Evolutionary conservation across 176 grass and related monocot species (phyloP), one percentile per base, ranked within the genome.

Genomic region (Echinochloa phyllopogon): DNA sequence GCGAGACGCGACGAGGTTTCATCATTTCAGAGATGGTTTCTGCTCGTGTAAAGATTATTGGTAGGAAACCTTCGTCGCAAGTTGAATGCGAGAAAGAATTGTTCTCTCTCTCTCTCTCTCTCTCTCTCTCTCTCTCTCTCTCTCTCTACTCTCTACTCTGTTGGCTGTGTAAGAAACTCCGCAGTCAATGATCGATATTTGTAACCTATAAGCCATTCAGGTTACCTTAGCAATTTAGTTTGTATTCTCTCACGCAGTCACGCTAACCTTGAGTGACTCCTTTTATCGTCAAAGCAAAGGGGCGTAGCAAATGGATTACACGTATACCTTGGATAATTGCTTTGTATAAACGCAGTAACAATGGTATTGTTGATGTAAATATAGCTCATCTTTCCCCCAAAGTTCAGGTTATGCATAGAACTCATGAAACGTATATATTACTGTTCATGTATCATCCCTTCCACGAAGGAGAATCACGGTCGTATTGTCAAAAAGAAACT

Each of bases 11-110:
- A 94, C 90, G 12, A 91, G 93, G 47, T 92, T 92, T 62, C 93
- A 92, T 72, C 93, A 92, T 83, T 94, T 94, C 76, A 94, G 87
- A 72, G 82, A 92, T 88, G 90, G 93, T 4, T 60, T 86, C 9
- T 94, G 93, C 62, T 92, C 93, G 0, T 94, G 93, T 84, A 94
- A 77, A 76, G 93, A 94, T 74, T 94, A 88, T 69, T 94, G 93
- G 93, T 94, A 94, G 84, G n/a, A 76, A 44, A 69, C 18, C 18
- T 8, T 21, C 55, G 9, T 52, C 37, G 9, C 27, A 44, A 73
- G 63, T 47, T 73, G 38, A 43, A 77, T 51, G 37, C 2, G 0
- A 9, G 7, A 27, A 72, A 72, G 45, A n/a, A 69, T 42, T 38
- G 16, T 6, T 69, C 24, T 25, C 9, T 51, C 62, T 73, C 50